Conservation (phyloP, 345 rosid species). For the Bretschneidera sinensis region DNA sequence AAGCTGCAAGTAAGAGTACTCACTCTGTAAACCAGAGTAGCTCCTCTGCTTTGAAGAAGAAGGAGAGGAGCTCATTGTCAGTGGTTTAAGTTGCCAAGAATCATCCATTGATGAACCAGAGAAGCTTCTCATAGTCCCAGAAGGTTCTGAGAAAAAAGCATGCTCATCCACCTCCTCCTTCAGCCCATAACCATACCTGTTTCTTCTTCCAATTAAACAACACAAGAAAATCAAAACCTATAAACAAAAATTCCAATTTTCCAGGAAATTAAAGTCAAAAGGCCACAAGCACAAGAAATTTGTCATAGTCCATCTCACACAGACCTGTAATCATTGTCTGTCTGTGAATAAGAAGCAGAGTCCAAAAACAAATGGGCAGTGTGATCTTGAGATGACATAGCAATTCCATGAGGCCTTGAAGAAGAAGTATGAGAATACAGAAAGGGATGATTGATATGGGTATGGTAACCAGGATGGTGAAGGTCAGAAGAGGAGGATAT, state of each 20-base stretch:
- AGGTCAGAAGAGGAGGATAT: constrained; percentile 18
- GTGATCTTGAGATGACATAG: constrained; percentile 31
- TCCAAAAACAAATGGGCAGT: constrained; percentile 39
- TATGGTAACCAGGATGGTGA: constrained; percentile 25
- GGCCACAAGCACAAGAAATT: no score
- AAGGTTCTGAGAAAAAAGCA: constrained; percentile 69
- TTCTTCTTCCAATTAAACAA: constrained; percentile 28
- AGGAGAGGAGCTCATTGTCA: constrained; percentile 51
- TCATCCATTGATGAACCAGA: constrained; percentile 58
- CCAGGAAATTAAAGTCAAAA: neutral
- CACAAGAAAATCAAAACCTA: constrained; percentile 1
- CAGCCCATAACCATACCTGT: constrained; percentile 46
- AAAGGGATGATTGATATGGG: constrained; percentile 25
- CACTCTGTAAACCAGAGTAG: constrained; percentile 32
- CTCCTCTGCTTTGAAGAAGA: constrained; percentile 44
- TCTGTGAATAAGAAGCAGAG: constrained; percentile 32
- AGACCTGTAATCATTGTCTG: constrained; percentile 51
- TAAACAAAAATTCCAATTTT: neutral
- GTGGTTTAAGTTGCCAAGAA: constrained; percentile 59
- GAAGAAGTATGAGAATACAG: constrained; percentile 25
- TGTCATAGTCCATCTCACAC: neutral
- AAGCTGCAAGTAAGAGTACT: constrained; percentile 58
- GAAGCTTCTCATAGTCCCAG: constrained; percentile 52
- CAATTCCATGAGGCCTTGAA: constrained; percentile 31
- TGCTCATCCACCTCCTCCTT: constrained; percentile 58